Percentiles rank a stretch among this genome's conserved stretches.
phyloP scores from a whole-genome alignment of 345 rosid species.

The Lepidium africanum region DNA sequence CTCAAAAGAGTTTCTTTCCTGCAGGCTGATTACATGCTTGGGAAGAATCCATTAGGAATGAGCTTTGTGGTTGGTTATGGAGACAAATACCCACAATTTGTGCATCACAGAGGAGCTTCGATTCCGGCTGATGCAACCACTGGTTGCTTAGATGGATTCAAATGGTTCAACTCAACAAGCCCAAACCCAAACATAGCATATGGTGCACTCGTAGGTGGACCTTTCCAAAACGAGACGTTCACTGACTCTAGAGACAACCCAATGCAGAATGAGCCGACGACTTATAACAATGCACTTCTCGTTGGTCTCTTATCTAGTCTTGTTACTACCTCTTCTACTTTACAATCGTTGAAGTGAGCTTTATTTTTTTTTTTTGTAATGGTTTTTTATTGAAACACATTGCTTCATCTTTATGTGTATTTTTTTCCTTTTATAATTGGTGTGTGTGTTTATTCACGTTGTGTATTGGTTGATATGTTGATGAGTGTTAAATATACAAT shows the following conservation, averaged over 20 bases:
- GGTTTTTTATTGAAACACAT: background rate
- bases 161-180: slow-evolving; percentile 53
- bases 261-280: slow-evolving; percentile 81
- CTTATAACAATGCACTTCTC: slow-evolving; percentile 77
- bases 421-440: background rate
- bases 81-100: slow-evolving; percentile 62
- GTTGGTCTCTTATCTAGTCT: slow-evolving; percentile 90
- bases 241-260: slow-evolving; percentile 64
- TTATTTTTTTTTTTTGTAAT: background rate
- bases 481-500: background rate
- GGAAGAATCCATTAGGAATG: slow-evolving; percentile 67
- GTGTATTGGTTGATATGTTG: slow-evolving; percentile 17
- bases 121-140: slow-evolving; percentile 68
- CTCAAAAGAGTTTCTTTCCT: background rate
- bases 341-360: slow-evolving; percentile 45
- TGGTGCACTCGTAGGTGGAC: slow-evolving; percentile 93
- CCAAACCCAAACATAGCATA: slow-evolving; percentile 86
- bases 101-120: slow-evolving; percentile 98
- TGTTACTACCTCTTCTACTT: slow-evolving; percentile 80
- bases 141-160: slow-evolving; percentile 68
- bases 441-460: slow-evolving; percentile 3
- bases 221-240: slow-evolving; percentile 77
- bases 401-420: slow-evolving; percentile 8
- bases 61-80: slow-evolving; percentile 95
- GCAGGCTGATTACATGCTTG: slow-evolving; percentile 96